Evolutionary conservation across 2,329 filamentous ascomycete species (phyloP).

Genomic region (Fusarium sp.): DNA sequence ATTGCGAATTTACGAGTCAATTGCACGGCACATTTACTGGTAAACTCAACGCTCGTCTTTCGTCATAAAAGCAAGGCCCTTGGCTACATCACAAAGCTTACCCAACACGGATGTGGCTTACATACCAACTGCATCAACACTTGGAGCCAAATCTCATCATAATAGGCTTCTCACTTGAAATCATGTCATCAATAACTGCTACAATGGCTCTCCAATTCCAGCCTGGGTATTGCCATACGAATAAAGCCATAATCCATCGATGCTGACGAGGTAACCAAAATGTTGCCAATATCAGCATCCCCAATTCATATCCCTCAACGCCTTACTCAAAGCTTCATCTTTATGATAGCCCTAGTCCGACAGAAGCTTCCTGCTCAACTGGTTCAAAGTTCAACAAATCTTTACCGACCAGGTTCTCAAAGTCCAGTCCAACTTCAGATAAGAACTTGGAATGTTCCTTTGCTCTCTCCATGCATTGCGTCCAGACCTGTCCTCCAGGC

Average conservation of each 20-base stretch:
- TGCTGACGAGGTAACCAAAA: constrained; percentile 39
- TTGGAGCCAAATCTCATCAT: constrained; percentile 11
- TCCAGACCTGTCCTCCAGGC: constrained; percentile 80
- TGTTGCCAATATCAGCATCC: constrained; percentile 17
- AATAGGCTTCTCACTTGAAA: constrained; percentile 12
- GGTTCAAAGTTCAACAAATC: constrained; percentile 56
- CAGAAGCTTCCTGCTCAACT: constrained; percentile 29
- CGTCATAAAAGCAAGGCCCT: constrained; percentile 16
- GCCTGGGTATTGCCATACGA: constrained; percentile 22
- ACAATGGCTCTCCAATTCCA: constrained; percentile 26
- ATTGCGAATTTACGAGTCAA: background rate
- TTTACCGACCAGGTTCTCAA: constrained; percentile 81
- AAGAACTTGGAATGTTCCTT: constrained; percentile 84
- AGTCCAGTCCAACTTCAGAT: constrained; percentile 89
- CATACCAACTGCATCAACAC: background rate
- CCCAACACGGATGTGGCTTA: constrained; percentile 31
- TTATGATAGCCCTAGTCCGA: constrained; percentile 52
- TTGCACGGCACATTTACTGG: background rate
- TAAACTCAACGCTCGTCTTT: constrained; percentile 7
- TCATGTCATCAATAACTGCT: constrained; percentile 7
- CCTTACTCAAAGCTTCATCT: background rate
- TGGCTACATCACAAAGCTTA: constrained; percentile 15
- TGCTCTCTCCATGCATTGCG: constrained; percentile 84
- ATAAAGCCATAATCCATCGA: constrained; percentile 4
- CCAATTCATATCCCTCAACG: constrained; percentile 5